These are phyloP conservation scores for Sicyos edulis DNA, from an alignment of 306 rosid genomes.

Conservation along the genomic window DNA sequence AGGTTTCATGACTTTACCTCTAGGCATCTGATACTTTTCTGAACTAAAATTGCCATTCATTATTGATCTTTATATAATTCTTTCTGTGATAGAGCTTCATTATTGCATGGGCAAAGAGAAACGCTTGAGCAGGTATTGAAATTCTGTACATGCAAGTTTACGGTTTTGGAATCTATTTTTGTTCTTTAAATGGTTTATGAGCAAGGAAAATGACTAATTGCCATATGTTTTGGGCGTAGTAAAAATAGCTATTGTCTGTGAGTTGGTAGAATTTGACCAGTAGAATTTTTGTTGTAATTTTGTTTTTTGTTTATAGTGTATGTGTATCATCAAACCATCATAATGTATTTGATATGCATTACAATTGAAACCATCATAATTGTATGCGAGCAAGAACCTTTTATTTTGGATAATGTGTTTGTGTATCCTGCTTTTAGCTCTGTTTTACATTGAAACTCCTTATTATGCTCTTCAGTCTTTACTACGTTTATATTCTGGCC, in stretches of 20 bases:
- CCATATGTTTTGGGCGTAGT: background rate
- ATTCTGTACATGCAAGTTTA: constrained; percentile 26
- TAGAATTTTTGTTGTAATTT: too few species aligned
- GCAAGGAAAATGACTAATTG: background rate
- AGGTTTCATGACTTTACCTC: constrained; percentile 39
- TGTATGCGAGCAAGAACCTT: background rate
- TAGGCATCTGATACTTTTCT: constrained; percentile 22
- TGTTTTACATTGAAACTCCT: background rate
- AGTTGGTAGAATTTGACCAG: background rate
- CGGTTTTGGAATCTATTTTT: background rate
- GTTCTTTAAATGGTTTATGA: background rate
- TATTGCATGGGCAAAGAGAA: constrained; percentile 83
- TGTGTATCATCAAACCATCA: background rate
- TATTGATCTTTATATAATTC: constrained; percentile 19
- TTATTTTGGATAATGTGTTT: background rate
- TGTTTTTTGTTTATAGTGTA: too few species aligned
- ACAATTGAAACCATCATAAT: background rate
- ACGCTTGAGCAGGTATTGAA: constrained; percentile 64
- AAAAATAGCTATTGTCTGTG: background rate
- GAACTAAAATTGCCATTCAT: constrained; percentile 17
- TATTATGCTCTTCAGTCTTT: background rate
- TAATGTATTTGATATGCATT: constrained; percentile 8
- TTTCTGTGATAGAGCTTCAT: constrained; percentile 48
- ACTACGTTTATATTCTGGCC: background rate
- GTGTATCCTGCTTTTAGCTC: background rate